Percentiles rank a stretch among this genome's conserved stretches.
phyloP scores from a whole-genome alignment of 805 yeast genomes.

The Nakazawaea holstii region DNA sequence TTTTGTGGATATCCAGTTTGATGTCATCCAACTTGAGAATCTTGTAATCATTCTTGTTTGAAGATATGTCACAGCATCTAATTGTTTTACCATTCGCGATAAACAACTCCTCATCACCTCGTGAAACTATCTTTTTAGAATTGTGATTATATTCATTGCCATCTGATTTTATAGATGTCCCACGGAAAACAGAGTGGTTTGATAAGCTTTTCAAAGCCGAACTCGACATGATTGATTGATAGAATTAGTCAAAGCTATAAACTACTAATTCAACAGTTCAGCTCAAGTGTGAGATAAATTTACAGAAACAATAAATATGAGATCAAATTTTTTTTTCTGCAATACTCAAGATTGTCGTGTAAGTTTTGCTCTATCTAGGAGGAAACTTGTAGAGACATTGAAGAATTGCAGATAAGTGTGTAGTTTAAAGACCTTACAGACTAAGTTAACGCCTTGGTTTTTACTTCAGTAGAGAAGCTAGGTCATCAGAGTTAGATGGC shows the following conservation, averaged over 20 bases:
- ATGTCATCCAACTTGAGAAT: slow-evolving; percentile 14
- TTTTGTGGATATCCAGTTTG: slow-evolving; percentile 18
- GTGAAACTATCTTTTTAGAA: neutral
- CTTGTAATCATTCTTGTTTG: slow-evolving; percentile 19
- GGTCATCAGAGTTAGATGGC: neutral
- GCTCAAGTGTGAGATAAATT: no score
- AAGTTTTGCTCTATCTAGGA: no score
- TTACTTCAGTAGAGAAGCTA: no score
- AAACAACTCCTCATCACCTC: slow-evolving; percentile 21
- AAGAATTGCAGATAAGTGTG: no score
- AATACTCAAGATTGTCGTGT: no score
- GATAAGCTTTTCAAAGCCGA: neutral
- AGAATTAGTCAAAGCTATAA: neutral
- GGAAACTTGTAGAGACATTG: no score
- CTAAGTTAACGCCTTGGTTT: no score
- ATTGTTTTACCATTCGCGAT: slow-evolving; percentile 24
- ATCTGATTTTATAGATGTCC: neutral
- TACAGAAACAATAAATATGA: no score
- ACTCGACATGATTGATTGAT: neutral
- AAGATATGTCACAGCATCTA: slow-evolving; percentile 24
- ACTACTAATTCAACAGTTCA: no score
- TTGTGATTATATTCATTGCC: neutral
- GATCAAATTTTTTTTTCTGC: no score
- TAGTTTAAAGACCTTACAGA: no score
- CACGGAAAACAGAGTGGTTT: slow-evolving; percentile 1